phyloP scores from a whole-genome alignment of 495 filamentous ascomycete species.

The Neurospora sp. region DNA sequence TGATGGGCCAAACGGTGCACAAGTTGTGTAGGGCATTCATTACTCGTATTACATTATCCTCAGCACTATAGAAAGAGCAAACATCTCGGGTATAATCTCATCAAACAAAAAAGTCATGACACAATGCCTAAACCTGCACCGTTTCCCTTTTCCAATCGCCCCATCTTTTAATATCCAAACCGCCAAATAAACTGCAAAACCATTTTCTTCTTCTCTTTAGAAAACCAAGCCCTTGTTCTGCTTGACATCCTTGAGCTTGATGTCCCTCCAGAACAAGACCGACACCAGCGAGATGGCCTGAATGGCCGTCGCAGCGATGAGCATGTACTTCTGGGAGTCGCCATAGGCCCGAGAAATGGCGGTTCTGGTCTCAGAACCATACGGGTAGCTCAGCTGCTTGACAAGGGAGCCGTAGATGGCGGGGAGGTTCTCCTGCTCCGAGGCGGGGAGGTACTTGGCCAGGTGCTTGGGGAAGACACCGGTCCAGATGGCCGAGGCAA shows the following conservation, averaged over 20 bases:
- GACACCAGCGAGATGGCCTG: conserved; percentile 37
- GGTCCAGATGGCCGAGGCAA: conserved; percentile 60
- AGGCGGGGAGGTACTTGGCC: conserved; percentile 44
- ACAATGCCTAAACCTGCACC: background rate
- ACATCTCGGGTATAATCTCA: background rate
- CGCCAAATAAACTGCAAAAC: background rate
- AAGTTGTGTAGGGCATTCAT: background rate
- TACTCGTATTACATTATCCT: background rate
- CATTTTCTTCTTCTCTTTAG: background rate
- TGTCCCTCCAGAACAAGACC: conserved; percentile 43
- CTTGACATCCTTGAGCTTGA: conserved; percentile 45
- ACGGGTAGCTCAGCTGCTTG: conserved; percentile 41
- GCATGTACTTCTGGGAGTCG: conserved; percentile 43
- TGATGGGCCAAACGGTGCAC: background rate
- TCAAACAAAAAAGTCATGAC: background rate
- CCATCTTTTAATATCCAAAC: background rate
- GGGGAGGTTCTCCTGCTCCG: conserved; percentile 31
- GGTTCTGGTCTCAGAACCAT: conserved; percentile 37
- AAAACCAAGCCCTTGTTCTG: conserved; percentile 22
- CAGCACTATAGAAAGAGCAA: background rate
- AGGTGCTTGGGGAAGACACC: conserved; percentile 46
- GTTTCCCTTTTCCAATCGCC: background rate
- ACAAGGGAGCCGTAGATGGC: conserved; percentile 43
- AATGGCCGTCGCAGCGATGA: conserved; percentile 43
- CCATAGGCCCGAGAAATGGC: conserved; percentile 50